Evolutionary conservation across 257 asterid species (phyloP), one percentile per base, ranked within the genome.

Genomic region (Nicotiana tomentosiformis): DNA sequence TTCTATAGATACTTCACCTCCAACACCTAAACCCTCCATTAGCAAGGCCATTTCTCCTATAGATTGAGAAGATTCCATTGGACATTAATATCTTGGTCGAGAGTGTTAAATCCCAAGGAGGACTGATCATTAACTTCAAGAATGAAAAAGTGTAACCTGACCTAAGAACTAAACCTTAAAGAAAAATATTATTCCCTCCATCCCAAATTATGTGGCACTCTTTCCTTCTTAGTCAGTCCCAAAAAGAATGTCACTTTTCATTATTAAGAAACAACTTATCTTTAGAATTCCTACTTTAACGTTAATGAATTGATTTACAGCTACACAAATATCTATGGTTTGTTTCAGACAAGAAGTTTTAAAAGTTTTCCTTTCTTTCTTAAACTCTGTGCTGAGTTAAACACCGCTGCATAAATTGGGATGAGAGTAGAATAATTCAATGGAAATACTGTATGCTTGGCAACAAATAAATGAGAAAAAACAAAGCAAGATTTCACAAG

Each of bases 21-120:
- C 99, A 37, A 85, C 90, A 29, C 86, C 94, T 53, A 93, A 69
- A 77, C 99, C 99, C 85, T 96, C 99, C 11, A 92, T 84, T 69
- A 96, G 84, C 83, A 96, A 84, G 82, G 99, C 98, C 99, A 96
- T 93, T 87, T 96, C 99, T 80, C 97, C 98, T 96, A 90, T 78
- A 49, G 69, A 78, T 79, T 76, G 35, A 88, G 69, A 32, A 17
- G 9, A 76, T 76, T 49, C 62, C 80, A 26, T 29, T 1, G 58
- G 10, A 76, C 33, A 61, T 61, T 1, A 61, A 33, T 5, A 37
- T 37, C 43, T 37, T 37, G 43, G 43, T 37, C 43, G 0, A 61
- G 67, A 58, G 3, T 23, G 15, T 61, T 61, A 61, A 61, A 20
- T 20, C 33, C 33, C 58, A 14, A 53, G 26, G 62, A 57, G 20